phyloP scores from a whole-genome alignment of 2,329 filamentous ascomycete species.

The Diaporthe vaccinii region DNA sequence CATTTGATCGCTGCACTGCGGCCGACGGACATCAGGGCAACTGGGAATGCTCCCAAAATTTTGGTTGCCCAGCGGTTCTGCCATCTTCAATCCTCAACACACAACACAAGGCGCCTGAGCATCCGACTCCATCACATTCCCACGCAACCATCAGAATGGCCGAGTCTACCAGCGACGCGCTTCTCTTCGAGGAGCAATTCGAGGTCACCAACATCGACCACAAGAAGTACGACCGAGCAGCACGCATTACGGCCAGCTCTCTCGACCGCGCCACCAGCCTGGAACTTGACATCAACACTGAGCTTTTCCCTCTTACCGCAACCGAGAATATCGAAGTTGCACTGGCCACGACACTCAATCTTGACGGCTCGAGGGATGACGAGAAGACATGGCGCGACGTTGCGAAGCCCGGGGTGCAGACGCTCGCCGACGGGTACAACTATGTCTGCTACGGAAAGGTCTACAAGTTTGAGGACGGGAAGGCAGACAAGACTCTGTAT shows the following conservation, averaged over 20 bases:
- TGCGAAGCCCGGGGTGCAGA: constrained; percentile 67
- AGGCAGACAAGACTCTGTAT: constrained; percentile 87
- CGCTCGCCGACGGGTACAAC: constrained; percentile 83
- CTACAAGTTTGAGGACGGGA: constrained; percentile 87
- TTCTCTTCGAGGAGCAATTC: constrained; percentile 95
- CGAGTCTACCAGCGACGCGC: constrained; percentile 81
- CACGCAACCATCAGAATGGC: constrained; percentile 52
- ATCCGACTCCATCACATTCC: neutral
- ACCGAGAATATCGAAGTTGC: constrained; percentile 86
- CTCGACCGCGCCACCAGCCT: constrained; percentile 79
- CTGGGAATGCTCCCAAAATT: constrained; percentile 20
- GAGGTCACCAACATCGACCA: constrained; percentile 83
- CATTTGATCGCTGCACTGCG: constrained; percentile 2
- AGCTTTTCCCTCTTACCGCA: constrained; percentile 83
- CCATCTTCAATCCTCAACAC: neutral
- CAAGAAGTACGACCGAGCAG: constrained; percentile 95
- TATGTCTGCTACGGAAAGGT: constrained; percentile 92
- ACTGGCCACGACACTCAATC: constrained; percentile 85
- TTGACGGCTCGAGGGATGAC: constrained; percentile 87
- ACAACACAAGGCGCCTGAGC: neutral
- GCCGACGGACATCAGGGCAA: neutral
- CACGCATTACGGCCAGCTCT: constrained; percentile 84
- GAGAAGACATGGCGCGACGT: constrained; percentile 86
- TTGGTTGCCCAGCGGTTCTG: neutral
- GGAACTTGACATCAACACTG: constrained; percentile 92